Base-by-base conservation (phyloP, 2,329 filamentous ascomycete genomes). In the Chaetomium sp. region DNA sequence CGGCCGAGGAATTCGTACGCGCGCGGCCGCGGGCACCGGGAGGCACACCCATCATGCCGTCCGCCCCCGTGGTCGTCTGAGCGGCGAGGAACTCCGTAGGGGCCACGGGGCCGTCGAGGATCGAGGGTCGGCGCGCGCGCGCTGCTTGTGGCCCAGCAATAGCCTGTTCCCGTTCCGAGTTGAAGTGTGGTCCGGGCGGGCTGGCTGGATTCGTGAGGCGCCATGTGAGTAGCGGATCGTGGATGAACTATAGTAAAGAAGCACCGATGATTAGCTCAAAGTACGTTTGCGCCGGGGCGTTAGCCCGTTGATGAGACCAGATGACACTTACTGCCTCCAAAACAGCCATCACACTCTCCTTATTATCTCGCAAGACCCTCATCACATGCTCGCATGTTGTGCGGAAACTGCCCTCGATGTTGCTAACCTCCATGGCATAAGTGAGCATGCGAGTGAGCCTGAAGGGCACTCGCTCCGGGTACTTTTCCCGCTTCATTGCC, bases 371-470 rank as follows among this genome's bases (percentile, higher is more conserved):
- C 69, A 99, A 82, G 16, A 99, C 93, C 67, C 95, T 87, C 95
- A 99, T 99, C 58, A 97, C 94, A 72, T 97, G 93, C 79, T 99
- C 96, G 72, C 94, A 99, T 6, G 95, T 98, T 64, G 97, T 98
- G 66, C 96, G 88, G 83, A 97, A 99, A 78, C 92, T 97, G 72
- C 95, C 95, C 78, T 99, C 95, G 70, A 99, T 99, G 75, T 99
- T 99, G 84, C 93, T 97, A 63, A 99, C 95, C 80, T 99, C 95
- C 95, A 99, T 99, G 25, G 96, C 96, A 75, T 97, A 99, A 0
- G 96, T 99, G 78, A 99, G 87, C 95, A 99, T 99, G 70, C 95
- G 87, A 2, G 95, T 99, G 56, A 99, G 83, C 64, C 96, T 90
- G 91, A 99, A 99, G 0, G 95, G 96, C 65, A 99, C 95, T 60